Evolutionary conservation across 768 basidiomycete genomes (phyloP).

Genomic region (Tremella fuciformis): DNA sequence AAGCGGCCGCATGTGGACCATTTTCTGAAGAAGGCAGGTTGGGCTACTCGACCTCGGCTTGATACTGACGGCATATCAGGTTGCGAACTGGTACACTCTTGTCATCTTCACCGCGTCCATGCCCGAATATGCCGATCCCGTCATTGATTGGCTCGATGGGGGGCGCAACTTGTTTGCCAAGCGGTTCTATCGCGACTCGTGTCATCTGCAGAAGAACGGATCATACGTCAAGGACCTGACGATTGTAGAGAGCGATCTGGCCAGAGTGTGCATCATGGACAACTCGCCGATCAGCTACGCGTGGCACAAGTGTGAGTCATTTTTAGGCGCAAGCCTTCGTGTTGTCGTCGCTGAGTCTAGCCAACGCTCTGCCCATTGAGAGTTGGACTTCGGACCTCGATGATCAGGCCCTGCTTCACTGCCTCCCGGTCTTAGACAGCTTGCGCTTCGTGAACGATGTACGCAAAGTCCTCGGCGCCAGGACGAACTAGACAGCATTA

Average conservation of each 20-base stretch:
- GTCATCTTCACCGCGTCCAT: constrained; percentile 99
- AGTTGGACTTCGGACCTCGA: constrained; percentile 98
- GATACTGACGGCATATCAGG: constrained; percentile 57
- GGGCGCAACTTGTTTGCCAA: constrained; percentile 84
- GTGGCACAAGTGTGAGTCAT: constrained; percentile 75
- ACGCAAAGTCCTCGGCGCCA: constrained; percentile 77
- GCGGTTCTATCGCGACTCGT: constrained; percentile 90
- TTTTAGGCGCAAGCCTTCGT: background rate
- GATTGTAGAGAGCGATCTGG: constrained; percentile 80
- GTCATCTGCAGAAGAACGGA: constrained; percentile 85
- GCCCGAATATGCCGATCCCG: constrained; percentile 99
- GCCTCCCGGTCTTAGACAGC: constrained; percentile 91
- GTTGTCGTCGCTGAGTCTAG: constrained; percentile 54
- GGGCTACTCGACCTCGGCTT: background rate
- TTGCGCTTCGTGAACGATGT: constrained; percentile 95
- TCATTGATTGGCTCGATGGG: constrained; percentile 98
- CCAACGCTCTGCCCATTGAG: constrained; percentile 97
- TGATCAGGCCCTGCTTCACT: constrained; percentile 92
- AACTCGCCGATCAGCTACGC: constrained; percentile 92
- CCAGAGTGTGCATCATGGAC: constrained; percentile 91
- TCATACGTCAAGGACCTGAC: constrained; percentile 92
- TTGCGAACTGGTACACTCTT: constrained; percentile 96
- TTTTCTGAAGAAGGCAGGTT: constrained; percentile 75
- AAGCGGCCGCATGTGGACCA: constrained; percentile 97
- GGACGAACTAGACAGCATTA: constrained; percentile 5